Evolutionary conservation across 2,329 filamentous ascomycete genomes (phyloP).

Genomic region (Fusarium redolens): DNA sequence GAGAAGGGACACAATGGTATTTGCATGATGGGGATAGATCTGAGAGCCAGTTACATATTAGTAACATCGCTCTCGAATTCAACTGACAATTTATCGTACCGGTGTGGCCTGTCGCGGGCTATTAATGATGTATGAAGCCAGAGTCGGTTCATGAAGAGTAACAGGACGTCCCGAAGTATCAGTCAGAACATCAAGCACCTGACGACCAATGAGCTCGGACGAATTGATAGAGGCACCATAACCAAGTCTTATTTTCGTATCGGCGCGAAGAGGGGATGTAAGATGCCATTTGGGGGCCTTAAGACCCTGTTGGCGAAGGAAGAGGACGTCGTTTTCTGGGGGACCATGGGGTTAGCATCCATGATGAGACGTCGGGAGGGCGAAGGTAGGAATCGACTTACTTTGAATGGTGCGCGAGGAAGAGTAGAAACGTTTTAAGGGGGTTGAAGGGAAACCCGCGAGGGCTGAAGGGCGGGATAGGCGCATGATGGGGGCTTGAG

Average conservation of each 20-base stretch:
- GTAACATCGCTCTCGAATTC: accelerated
- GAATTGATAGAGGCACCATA: slow-evolving; percentile 62
- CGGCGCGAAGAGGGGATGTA: slow-evolving; percentile 50
- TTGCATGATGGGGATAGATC: slow-evolving; percentile 78
- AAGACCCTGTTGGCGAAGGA: slow-evolving; percentile 53
- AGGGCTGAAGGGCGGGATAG: slow-evolving; percentile 5
- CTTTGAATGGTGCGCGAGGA: slow-evolving; percentile 46
- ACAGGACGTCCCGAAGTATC: slow-evolving; percentile 63
- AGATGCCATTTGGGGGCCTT: slow-evolving; percentile 54
- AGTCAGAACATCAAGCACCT: slow-evolving; percentile 67
- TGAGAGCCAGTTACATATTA: slow-evolving; percentile 6
- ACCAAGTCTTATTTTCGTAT: slow-evolving; percentile 48
- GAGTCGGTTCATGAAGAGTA: slow-evolving; percentile 71
- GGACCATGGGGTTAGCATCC: slow-evolving; percentile 12
- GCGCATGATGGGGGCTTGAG: slow-evolving; percentile 29
- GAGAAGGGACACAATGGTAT: slow-evolving; percentile 78
- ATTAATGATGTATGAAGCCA: slow-evolving; percentile 78
- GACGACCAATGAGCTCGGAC: slow-evolving; percentile 72
- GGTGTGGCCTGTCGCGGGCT: slow-evolving; percentile 80
- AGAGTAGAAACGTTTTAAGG: slow-evolving; percentile 38
- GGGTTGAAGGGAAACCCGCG: not conserved
- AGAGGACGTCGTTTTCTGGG: slow-evolving; percentile 55
- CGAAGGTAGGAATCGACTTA: not conserved
- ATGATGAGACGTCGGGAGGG: slow-evolving; percentile 3
- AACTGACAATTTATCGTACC: slow-evolving; percentile 33